phyloP scores from a whole-genome alignment of 768 basidiomycete genomes.

The Paxillus involutus region DNA sequence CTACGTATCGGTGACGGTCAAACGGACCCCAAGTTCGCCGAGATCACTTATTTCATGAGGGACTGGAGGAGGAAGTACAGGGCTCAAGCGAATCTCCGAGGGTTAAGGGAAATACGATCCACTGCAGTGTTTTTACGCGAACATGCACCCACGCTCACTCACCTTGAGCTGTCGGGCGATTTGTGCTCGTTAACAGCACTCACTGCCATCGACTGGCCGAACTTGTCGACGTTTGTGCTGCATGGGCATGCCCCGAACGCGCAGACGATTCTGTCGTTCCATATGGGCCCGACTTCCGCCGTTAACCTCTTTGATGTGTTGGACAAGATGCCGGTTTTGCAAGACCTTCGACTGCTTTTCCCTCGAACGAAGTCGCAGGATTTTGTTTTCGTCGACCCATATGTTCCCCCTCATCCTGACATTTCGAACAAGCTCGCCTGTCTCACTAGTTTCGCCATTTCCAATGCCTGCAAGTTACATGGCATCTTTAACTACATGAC shows the following conservation, averaged over 20 bases:
- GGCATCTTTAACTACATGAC: constrained; percentile 31
- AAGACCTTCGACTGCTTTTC: constrained; percentile 33
- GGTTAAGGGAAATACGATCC: constrained; percentile 28
- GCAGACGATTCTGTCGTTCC: constrained; percentile 11
- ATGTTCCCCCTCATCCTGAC: constrained; percentile 16
- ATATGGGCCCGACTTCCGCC: constrained; percentile 2
- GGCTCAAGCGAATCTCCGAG: constrained; percentile 29
- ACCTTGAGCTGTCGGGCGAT: constrained; percentile 33
- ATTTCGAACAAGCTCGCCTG: constrained; percentile 32
- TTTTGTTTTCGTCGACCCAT: constrained; percentile 26
- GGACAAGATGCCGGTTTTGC: constrained; percentile 28
- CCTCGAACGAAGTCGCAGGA: constrained; percentile 27
- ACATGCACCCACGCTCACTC: constrained; percentile 28
- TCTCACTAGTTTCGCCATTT: constrained; percentile 34
- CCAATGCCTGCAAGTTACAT: constrained; percentile 31
- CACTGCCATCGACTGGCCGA: constrained; percentile 31
- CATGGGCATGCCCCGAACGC: constrained; percentile 30
- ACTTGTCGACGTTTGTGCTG: constrained; percentile 27
- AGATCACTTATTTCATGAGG: constrained; percentile 34
- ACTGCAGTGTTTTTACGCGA: constrained; percentile 29
- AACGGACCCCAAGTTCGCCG: constrained; percentile 30
- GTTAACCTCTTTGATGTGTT: constrained; percentile 27
- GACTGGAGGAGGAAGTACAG: constrained; percentile 38
- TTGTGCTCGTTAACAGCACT: constrained; percentile 26
- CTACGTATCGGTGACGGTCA: constrained; percentile 35